Evolutionary conservation across 2,329 filamentous ascomycete species (phyloP), one percentile per base, ranked within the genome.

Genomic region (Pseudogymnoascus sp.): DNA sequence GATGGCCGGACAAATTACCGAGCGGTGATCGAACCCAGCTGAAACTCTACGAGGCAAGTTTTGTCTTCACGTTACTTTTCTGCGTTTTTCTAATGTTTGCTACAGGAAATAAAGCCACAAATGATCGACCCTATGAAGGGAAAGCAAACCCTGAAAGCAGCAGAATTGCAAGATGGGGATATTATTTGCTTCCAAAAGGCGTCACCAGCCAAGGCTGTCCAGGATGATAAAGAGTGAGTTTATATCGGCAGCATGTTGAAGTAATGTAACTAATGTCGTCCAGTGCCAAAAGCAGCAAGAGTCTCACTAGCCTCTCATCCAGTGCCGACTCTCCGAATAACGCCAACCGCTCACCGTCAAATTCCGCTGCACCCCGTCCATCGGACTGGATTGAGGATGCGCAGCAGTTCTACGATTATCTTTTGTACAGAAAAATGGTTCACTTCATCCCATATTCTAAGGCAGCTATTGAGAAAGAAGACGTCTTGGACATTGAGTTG

Each of bases 81-180:
- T 8, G 34, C 8, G 12, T 41, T 58, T 58, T 58, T 61, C 68
- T 69, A 67, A 70, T 48, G 35, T 7, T 60, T 52, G 9, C 56
- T 23, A 30, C 61, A 83, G 80, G 94, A 99, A 76, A 97, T 99
- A 74, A 99, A 97, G 74, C 91, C 92, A 58, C 89, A 85, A 62
- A 97, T 97, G 92, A 96, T 99, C 65, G 95, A 99, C 70, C 81
- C 83, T 5, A 87, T 99, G 77, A 97, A 96, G 74, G 82, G 86
- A 0, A 97, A 96, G 75, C 85, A 90, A 69, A 90, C 91, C 0
- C 80, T 99, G 62, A 89, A 91, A 65, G 85, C 89, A 62, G 94
- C 94, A 1, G 95, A 99, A 72, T 88, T 99, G 21, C 92, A 97
- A 71, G 92, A 99, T 68, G 94, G 94, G 56, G 94, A 99, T 70